Evolutionary conservation across 1,139 yeast genomes (phyloP).

Genomic region (Scheffersomyces segobiensis): DNA sequence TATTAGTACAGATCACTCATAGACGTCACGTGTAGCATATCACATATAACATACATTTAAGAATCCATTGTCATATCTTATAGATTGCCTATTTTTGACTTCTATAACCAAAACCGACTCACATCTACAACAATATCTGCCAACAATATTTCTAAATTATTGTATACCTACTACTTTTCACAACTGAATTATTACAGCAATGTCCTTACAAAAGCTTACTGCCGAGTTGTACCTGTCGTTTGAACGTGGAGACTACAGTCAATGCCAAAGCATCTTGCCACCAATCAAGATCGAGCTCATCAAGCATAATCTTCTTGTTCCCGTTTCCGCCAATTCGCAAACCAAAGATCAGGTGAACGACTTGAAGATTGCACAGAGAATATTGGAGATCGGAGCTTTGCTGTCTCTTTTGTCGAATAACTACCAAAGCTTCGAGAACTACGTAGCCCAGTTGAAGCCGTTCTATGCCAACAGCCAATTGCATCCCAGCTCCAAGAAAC

Average conservation of each 20-base stretch:
- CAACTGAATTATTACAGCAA: conserved; percentile 10
- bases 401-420: conserved; percentile 66
- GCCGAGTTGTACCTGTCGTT: conserved; percentile 66
- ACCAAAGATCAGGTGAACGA: conserved; percentile 57
- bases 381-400: conserved; percentile 85
- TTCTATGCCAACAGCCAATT: conserved; percentile 58
- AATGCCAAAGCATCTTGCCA: conserved; percentile 63
- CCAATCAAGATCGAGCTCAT: conserved; percentile 78
- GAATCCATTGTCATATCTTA: not conserved
- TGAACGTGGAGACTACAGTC: conserved; percentile 57
- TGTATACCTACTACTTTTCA: not conserved
- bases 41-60: not conserved
- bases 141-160: too few species aligned
- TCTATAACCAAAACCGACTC: not conserved
- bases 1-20: not conserved
- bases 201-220: conserved; percentile 57
- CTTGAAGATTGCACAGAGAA: conserved; percentile 73
- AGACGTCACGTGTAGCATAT: not conserved
- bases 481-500: conserved; percentile 54
- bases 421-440: conserved; percentile 67
- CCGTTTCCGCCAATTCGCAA: conserved; percentile 45
- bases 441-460: conserved; percentile 73
- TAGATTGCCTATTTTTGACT: too few species aligned
- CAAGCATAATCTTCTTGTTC: conserved; percentile 74
- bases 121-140: not conserved